Conservation (phyloP, 805 yeast genomes). For the Lipomyces yamadae region DNA sequence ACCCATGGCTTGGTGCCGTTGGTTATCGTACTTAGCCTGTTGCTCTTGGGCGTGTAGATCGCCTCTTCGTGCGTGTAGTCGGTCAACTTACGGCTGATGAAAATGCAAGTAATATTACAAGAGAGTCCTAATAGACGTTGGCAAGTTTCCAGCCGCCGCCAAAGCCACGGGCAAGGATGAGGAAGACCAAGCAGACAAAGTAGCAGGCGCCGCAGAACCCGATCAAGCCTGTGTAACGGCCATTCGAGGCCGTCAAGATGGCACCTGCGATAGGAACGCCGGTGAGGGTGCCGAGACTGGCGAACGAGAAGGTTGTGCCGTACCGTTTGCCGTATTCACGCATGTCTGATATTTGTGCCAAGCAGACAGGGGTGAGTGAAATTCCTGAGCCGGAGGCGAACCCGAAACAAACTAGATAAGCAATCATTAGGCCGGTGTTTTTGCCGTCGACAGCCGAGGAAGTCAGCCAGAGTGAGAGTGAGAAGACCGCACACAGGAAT, state of each 20-base stretch:
- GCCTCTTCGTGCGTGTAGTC: too few relatives aligned
- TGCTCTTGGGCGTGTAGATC: too few relatives aligned
- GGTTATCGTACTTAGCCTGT: too few relatives aligned
- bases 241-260: constrained; percentile 40
- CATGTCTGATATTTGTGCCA: constrained; percentile 67
- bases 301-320: constrained; percentile 64
- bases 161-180: constrained; percentile 40
- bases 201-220: constrained; percentile 44
- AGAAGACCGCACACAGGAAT: constrained; percentile 52
- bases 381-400: constrained; percentile 65
- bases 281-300: constrained; percentile 46
- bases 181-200: constrained; percentile 40
- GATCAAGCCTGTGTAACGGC: constrained; percentile 44
- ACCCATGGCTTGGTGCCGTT: too few relatives aligned
- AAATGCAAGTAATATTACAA: too few relatives aligned
- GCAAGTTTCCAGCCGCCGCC: constrained; percentile 40
- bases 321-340: constrained; percentile 69
- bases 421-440: constrained; percentile 51
- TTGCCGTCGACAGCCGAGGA: constrained; percentile 51
- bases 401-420: constrained; percentile 61
- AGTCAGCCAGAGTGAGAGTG: constrained; percentile 69
- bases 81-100: too few relatives aligned
- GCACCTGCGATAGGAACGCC: constrained; percentile 50
- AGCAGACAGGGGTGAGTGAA: constrained; percentile 69
- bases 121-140: neutral